A percentile compares a stretch with the other conserved stretches of the same genome.
Conservation (phyloP, 305 asterid species). For the Rubia peregrina region DNA sequence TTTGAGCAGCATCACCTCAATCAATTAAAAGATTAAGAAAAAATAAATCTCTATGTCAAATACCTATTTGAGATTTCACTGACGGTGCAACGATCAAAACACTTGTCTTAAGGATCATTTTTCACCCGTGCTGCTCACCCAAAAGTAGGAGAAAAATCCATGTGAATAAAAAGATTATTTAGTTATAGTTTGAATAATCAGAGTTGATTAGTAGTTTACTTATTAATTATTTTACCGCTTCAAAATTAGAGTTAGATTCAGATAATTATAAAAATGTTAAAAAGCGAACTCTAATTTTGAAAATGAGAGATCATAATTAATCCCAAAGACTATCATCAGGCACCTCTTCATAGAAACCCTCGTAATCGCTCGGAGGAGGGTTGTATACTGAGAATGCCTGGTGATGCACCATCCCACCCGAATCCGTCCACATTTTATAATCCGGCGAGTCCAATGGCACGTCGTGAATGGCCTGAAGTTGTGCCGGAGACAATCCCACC, state of each 20-base stretch:
- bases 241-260: background rate
- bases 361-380: background rate
- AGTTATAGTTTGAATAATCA: background rate
- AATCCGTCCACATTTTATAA: conserved; percentile 27
- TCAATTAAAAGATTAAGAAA: background rate
- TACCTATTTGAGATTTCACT: background rate
- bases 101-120: background rate
- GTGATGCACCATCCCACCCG: background rate
- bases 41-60: background rate
- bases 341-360: background rate
- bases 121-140: background rate
- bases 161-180: background rate
- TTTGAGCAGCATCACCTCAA: background rate
- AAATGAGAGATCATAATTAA: background rate
- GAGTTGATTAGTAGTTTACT: background rate
- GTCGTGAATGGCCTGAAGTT: conserved; percentile 45
- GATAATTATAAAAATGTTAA: background rate
- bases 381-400: background rate
- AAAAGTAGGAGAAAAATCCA: background rate
- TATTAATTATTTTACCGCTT: background rate
- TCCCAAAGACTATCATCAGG: conserved; percentile 9
- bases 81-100: background rate
- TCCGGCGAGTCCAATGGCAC: conserved; percentile 38
- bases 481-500: conserved; percentile 31
- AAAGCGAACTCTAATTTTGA: background rate